A percentile compares a stretch with the other conserved stretches of the same genome.
Evolutionary conservation across 2,329 filamentous ascomycete species (phyloP).

Genomic region (Arthrobotrys iridis): DNA sequence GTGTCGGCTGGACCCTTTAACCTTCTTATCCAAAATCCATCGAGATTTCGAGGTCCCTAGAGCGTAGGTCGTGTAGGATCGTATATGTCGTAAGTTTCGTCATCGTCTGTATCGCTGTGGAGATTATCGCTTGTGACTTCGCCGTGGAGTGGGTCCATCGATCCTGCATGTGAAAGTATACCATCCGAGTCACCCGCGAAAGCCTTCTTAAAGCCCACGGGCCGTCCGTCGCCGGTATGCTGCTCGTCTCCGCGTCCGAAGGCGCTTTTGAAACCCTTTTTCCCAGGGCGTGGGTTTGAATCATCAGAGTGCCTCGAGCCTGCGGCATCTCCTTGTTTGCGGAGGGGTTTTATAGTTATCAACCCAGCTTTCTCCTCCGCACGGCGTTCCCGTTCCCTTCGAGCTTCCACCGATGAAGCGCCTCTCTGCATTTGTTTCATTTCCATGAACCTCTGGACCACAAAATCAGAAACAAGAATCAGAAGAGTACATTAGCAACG

Average conservation of each 20-base stretch:
- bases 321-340: slow-evolving; percentile 63
- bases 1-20: not conserved
- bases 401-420: slow-evolving; percentile 66
- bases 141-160: slow-evolving; percentile 14
- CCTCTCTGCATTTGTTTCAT: slow-evolving; percentile 86
- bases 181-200: not conserved
- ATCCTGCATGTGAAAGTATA: not conserved
- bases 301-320: slow-evolving; percentile 59
- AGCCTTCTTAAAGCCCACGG: slow-evolving; percentile 36
- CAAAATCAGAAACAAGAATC: slow-evolving; percentile 3
- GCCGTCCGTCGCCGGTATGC: slow-evolving; percentile 9
- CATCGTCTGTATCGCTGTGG: slow-evolving; percentile 56
- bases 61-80: slow-evolving; percentile 55
- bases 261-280: slow-evolving; percentile 78
- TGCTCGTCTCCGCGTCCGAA: slow-evolving; percentile 67
- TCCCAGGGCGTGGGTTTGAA: slow-evolving; percentile 62
- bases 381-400: slow-evolving; percentile 71
- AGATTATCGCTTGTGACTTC: slow-evolving; percentile 17
- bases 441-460: slow-evolving; percentile 73
- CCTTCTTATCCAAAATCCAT: not conserved
- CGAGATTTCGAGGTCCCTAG: not conserved
- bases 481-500: not conserved
- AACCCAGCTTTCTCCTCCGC: slow-evolving; percentile 76
- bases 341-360: slow-evolving; percentile 70
- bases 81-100: slow-evolving; percentile 52